Evolutionary conservation across 129 eudicot genomes (phyloP).

Genomic region (Flaveria linearis): DNA sequence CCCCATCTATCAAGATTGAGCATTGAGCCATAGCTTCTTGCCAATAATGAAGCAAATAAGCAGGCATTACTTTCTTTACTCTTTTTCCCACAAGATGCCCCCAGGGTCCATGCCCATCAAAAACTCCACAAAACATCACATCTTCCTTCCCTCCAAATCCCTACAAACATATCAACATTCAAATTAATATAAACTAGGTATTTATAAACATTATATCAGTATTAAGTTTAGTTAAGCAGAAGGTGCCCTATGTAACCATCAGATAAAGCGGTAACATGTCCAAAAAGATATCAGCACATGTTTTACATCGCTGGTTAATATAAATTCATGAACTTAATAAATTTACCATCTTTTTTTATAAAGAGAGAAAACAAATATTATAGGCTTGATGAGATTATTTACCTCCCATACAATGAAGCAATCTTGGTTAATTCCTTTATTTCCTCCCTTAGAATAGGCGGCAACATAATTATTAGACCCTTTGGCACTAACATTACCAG

Average conservation of each 20-base stretch:
- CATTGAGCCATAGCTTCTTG: conserved; percentile 53
- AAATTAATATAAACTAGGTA: too few species aligned
- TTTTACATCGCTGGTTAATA: too few species aligned
- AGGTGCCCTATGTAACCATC: too few species aligned
- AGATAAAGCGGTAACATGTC: too few species aligned
- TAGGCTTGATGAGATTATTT: neutral
- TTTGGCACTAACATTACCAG: conserved; percentile 47
- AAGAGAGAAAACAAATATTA: neutral
- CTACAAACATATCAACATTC: conserved; percentile 38
- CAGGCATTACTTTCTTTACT: conserved; percentile 76
- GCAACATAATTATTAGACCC: conserved; percentile 51
- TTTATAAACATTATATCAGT: too few species aligned
- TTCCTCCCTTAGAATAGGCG: conserved; percentile 69
- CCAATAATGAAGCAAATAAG: conserved; percentile 73
- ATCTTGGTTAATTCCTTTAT: conserved; percentile 87
- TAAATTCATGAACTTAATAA: neutral
- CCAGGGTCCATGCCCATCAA: conserved; percentile 99
- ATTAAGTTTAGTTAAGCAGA: too few species aligned
- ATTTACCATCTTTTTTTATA: neutral
- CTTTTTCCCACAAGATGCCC: conserved; percentile 80
- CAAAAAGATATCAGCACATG: too few species aligned
- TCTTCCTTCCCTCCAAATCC: conserved; percentile 89
- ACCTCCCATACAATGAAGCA: conserved; percentile 87
- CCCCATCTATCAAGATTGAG: conserved; percentile 23
- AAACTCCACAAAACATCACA: conserved; percentile 85